Evolutionary conservation across 169 alveolate species (phyloP).

Genomic region (Hepatocystis sp.): DNA sequence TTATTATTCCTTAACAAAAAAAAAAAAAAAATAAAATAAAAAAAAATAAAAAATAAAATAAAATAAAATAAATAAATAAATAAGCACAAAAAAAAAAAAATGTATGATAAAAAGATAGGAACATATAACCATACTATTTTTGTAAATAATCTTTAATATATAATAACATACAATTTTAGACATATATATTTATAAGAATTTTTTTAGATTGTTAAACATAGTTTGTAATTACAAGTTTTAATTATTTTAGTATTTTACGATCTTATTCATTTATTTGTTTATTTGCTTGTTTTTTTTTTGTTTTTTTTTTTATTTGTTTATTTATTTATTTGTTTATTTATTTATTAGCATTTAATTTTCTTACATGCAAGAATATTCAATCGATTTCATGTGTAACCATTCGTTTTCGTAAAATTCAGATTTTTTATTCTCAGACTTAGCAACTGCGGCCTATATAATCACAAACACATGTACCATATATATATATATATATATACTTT

Average conservation of each 20-base stretch:
- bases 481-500: no score
- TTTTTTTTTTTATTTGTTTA: no score
- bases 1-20: conserved; percentile 43
- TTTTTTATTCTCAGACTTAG: conserved; percentile 49
- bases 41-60: background rate
- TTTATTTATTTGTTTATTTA: no score
- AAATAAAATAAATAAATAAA: conserved; percentile 2
- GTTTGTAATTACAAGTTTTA: no score
- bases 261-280: no score
- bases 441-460: conserved; percentile 35
- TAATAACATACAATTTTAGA: no score
- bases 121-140: background rate
- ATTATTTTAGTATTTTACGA: no score
- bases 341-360: background rate
- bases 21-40: conserved; percentile 2
- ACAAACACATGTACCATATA: no score
- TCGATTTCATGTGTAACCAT: conserved; percentile 69
- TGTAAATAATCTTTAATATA: no score
- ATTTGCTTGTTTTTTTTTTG: background rate
- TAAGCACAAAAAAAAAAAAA: background rate
- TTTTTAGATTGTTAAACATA: no score
- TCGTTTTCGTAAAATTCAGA: conserved; percentile 53
- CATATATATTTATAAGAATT: no score
- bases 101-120: background rate
- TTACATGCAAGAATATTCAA: conserved; percentile 45